Evolutionary conservation across 345 rosid genomes (phyloP), one percentile per base, ranked within the genome.

Genomic region (Eucalyptus erythrocorys): DNA sequence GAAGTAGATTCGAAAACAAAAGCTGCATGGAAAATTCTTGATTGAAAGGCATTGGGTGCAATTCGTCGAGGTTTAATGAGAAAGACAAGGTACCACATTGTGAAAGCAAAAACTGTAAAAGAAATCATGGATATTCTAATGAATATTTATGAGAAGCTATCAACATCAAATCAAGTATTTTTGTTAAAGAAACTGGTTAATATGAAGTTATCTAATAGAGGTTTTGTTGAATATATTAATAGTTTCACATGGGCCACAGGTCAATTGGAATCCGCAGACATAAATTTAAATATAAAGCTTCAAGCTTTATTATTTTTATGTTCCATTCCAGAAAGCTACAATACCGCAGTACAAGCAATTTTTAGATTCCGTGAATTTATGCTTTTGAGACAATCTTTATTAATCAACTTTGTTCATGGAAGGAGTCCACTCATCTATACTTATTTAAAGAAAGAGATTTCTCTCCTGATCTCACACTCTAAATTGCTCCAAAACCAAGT

Each of bases 301-400:
- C 57, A 51, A 51, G 10, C 4, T 51, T 21, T 51, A 51, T 51
- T 51, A 21, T 7, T 51, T 51, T 51, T 51, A 51, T 21, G 2
- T 51, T 51, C 0, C 26, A 0, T 51, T 8, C 26, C 4, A 51
- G 0, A 51, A 21, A 51, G 4, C 24, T 21, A 51, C 26, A 7
- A 8, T 51, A 3, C 10, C 0, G 0, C 0, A 21, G 2, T 51
- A 3, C 26, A 51, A 1, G 26, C 3, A 45, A 45, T 45, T 45
- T 51, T 51, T 51, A 51, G 0, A 19, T 68, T 68, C 10, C 4
- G 12, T 68, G 13, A 34, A 34, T 34, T 34, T 34, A 68, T 17
- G 42, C 80, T 34, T 68, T 68, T 37, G 43, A 34, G 68, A 27
- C 32, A 2, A 30, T 61, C 34, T 61, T 61, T 61, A 30, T 27